Percentiles rank a stretch among this genome's conserved stretches.
These are phyloP conservation scores for Podila clonocystis DNA, from an alignment of 192 early-diverging fungal genomes.

Conservation along the genomic window DNA sequence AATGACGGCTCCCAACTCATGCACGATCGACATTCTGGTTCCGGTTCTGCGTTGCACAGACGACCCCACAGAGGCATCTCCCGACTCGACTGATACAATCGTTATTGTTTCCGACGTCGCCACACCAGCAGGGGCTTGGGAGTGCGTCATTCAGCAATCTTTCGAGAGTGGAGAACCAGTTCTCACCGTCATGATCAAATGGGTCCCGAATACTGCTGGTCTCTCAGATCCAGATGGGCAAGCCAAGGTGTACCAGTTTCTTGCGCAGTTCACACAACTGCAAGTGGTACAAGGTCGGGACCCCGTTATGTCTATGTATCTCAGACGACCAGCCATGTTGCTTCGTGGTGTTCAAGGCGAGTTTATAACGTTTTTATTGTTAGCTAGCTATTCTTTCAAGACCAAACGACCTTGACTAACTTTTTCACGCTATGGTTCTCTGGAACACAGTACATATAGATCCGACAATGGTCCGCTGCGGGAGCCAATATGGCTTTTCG, in stretches of 20 bases:
- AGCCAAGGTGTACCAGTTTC: background rate
- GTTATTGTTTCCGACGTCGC: no score
- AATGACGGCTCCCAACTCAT: no score
- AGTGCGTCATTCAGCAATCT: no score
- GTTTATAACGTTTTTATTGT: background rate
- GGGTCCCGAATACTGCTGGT: no score
- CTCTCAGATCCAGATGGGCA: background rate
- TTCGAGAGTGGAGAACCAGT: no score
- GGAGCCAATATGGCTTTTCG: slow-evolving; percentile 5
- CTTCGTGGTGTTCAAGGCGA: background rate
- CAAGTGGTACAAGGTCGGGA: background rate
- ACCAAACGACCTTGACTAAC: background rate
- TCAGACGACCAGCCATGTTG: background rate
- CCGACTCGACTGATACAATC: no score
- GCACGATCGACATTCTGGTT: no score
- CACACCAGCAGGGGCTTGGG: no score
- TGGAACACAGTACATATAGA: slow-evolving; percentile 7
- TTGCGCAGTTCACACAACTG: background rate
- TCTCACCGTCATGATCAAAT: no score
- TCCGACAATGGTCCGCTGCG: background rate
- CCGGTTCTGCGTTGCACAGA: no score
- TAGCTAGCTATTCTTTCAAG: background rate
- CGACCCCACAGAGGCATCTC: no score
- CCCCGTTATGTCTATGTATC: background rate
- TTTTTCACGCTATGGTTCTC: background rate